These are phyloP conservation scores for Trypanosoma mega DNA, from an alignment of 208 protist genomes.

Conservation along the genomic window DNA sequence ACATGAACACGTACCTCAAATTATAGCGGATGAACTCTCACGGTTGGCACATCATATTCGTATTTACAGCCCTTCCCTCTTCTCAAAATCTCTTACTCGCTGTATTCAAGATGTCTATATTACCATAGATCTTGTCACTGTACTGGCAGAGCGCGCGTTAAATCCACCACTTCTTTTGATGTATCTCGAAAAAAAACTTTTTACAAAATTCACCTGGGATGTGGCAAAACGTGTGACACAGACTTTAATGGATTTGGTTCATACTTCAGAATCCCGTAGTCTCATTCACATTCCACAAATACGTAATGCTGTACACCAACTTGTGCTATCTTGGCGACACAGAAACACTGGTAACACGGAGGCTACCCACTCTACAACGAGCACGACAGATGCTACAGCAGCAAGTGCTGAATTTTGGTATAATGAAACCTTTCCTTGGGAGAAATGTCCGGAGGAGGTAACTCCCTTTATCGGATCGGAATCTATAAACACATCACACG, in stretches of 20 bases:
- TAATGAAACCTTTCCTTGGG: too few relatives aligned
- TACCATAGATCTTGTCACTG: slow-evolving; percentile 33
- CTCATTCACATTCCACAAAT: slow-evolving; percentile 38
- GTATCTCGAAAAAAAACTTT: slow-evolving; percentile 43
- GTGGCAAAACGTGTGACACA: slow-evolving; percentile 29
- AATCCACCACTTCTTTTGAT: slow-evolving; percentile 53
- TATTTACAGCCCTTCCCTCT: slow-evolving; percentile 52
- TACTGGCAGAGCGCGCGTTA: slow-evolving; percentile 53
- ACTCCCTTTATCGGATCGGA: neutral
- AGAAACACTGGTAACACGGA: too few relatives aligned
- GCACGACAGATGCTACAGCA: too few relatives aligned
- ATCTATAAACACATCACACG: slow-evolving; percentile 12
- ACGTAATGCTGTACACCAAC: slow-evolving; percentile 16
- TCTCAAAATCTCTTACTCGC: slow-evolving; percentile 38
- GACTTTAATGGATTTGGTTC: slow-evolving; percentile 39
- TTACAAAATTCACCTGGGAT: slow-evolving; percentile 35
- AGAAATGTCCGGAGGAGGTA: too few relatives aligned
- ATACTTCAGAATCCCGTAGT: slow-evolving; percentile 24
- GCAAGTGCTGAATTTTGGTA: too few relatives aligned
- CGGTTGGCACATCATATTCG: slow-evolving; percentile 62
- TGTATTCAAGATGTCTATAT: slow-evolving; percentile 47
- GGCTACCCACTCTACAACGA: too few relatives aligned
- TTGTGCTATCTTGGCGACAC: slow-evolving; percentile 17
- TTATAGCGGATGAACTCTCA: slow-evolving; percentile 57
- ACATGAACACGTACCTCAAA: slow-evolving; percentile 59